phyloP scores from a whole-genome alignment of 768 basidiomycete species.

The Leccinum disarticulatum region DNA sequence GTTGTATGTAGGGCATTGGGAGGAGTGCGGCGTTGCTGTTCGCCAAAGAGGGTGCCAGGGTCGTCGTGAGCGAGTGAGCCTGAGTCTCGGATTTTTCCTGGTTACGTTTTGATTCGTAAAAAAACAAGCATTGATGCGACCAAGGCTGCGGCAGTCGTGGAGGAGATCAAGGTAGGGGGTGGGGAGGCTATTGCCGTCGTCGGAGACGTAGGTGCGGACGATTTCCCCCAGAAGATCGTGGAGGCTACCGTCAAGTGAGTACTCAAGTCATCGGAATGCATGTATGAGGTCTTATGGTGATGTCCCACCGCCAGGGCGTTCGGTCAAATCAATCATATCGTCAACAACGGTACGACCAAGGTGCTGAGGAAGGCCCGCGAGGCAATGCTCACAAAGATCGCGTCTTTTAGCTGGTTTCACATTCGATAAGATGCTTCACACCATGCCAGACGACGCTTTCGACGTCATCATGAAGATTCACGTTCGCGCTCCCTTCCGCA shows the following conservation, averaged over 20 bases:
- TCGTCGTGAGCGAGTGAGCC: slow-evolving; percentile 78
- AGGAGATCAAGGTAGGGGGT: slow-evolving; percentile 70
- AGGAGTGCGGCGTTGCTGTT: slow-evolving; percentile 72
- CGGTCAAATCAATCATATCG: slow-evolving; percentile 84
- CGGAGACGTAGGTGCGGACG: slow-evolving; percentile 81
- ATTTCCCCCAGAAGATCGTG: slow-evolving; percentile 78
- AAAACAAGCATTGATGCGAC: slow-evolving; percentile 63
- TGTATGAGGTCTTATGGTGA: background rate
- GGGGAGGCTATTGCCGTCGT: slow-evolving; percentile 73
- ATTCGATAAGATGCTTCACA: slow-evolving; percentile 86
- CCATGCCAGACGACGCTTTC: slow-evolving; percentile 78
- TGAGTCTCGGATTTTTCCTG: background rate
- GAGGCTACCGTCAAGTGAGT: slow-evolving; percentile 74
- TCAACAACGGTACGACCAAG: slow-evolving; percentile 65
- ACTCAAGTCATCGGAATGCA: slow-evolving; percentile 19
- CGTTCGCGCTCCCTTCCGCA: slow-evolving; percentile 82
- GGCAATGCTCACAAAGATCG: slow-evolving; percentile 1
- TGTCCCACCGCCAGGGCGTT: slow-evolving; percentile 51
- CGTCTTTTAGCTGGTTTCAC: slow-evolving; percentile 62
- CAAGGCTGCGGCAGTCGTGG: slow-evolving; percentile 62
- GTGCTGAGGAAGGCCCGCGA: background rate
- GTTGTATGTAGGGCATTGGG: slow-evolving; percentile 67
- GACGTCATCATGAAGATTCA: slow-evolving; percentile 84
- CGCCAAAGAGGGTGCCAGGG: slow-evolving; percentile 82
- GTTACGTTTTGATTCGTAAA: slow-evolving; percentile 5